Evolutionary conservation across 441 rosid species (phyloP).

Genomic region (Gossypium lobatum): DNA sequence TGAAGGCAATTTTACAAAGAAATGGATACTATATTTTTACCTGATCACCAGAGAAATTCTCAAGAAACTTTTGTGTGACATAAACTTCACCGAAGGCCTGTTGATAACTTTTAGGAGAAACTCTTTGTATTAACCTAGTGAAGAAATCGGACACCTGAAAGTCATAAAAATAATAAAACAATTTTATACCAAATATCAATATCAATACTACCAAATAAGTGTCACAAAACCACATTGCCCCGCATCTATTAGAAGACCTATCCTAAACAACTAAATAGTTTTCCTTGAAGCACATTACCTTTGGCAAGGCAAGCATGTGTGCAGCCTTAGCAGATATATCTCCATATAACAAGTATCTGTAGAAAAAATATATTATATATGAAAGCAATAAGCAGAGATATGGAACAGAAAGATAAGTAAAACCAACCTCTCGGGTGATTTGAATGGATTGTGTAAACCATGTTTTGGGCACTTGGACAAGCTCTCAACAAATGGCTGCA

Average conservation of each 20-base stretch:
- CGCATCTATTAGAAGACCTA: background rate
- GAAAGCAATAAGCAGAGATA: background rate
- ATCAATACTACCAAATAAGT: background rate
- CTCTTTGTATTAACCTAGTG: constrained; percentile 84
- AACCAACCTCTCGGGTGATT: constrained; percentile 81
- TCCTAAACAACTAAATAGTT: background rate
- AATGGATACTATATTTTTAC: constrained; percentile 25
- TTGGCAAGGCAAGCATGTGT: constrained; percentile 77
- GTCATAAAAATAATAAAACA: constrained; percentile 3
- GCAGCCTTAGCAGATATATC: constrained; percentile 83
- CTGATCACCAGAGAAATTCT: constrained; percentile 97
- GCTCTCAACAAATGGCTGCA: constrained; percentile 93
- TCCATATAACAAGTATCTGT: constrained; percentile 86
- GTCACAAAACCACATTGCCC: background rate
- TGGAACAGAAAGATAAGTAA: constrained; percentile 7
- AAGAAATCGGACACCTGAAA: constrained; percentile 83
- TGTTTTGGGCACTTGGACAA: constrained; percentile 89
- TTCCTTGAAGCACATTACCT: constrained; percentile 36
- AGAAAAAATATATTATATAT: background rate
- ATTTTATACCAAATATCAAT: background rate
- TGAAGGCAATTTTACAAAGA: background rate
- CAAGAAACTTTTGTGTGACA: constrained; percentile 79
- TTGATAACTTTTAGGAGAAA: constrained; percentile 88
- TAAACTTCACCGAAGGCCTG: constrained; percentile 88
- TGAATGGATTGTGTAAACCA: constrained; percentile 96